Base-by-base conservation (phyloP, 2,329 filamentous ascomycete genomes). In the Stachybotrys elegans region DNA sequence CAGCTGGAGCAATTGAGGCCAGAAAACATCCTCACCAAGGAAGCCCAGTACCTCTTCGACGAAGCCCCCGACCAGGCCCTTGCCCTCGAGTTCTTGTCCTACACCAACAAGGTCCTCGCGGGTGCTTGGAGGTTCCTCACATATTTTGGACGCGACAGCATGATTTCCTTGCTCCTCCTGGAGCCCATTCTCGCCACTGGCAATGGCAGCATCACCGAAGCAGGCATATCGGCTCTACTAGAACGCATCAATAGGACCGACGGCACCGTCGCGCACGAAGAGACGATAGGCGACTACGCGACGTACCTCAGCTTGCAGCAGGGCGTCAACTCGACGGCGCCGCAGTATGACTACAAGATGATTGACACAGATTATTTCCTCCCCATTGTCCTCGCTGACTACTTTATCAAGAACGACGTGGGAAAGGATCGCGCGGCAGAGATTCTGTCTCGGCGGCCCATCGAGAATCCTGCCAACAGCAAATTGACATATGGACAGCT, bases 51-150 rank as follows among this genome's bases (percentile, higher is more conserved):
- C 7, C 59, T 83, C 4, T 70, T 76, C 21, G 48, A 59, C 0
- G 59, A 76, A 36, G 61, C 72, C 22, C 59, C 68, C 0, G 70
- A 69, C 31, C 68, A 78, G 43, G 69, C 72, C 1, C 37, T 37
- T 1, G 51, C 53, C 0, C 60, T 84, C 0, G 77, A 79, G 0
- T 84, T 85, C 58, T 63, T 85, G 4, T 84, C 81, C 0, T 85
- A 84, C 50, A 75, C 69, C 0, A 66, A 78, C 23, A 85, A 84
- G 50, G 65, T 85, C 0, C 65, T 83, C 3, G 81, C 82, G 2
- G 81, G 81, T 11, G 79, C 77, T 4, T 85, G 80, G 81, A 66
- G 79, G 2, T 85, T 84, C 51, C 58, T 85, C 36, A 84, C 81
- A 0, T 85, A 84, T 53, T 84, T 85, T 60, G 81, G 80, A 1